Evolutionary conservation across 2,329 filamentous ascomycete species (phyloP), one percentile per base, ranked within the genome.

Genomic region (Massarina eburnea): DNA sequence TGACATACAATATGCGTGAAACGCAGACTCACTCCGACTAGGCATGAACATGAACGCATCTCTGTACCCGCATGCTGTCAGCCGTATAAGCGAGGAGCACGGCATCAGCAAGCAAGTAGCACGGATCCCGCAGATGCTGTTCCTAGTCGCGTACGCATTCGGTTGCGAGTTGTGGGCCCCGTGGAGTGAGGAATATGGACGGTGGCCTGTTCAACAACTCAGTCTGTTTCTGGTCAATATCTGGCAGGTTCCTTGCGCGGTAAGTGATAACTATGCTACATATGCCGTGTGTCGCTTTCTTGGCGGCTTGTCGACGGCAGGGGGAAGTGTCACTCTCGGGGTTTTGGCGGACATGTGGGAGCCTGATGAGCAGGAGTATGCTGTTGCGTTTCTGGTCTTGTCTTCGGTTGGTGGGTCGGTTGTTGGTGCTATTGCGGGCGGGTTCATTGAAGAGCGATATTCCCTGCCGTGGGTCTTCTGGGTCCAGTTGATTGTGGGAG

Each of bases 401-500:
- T 80, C 78, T 1, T 81, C 78, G 1, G 79, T 81, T 4, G 27
- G 27, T 8, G 27, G 27, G 5, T 30, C 27, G 27, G 27, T 30
- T 2, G 70, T 82, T 12, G 80, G 79, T 8, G 76, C 78, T 1
- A 73, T 82, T 29, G 71, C 79, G 8, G 80, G 80, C 8, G 80
- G 79, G 0, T 80, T 79, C 41, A 70, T 81, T 6, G 71, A 78
- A 33, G 66, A 68, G 9, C 71, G 72, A 53, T 55, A 76, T 6
- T 48, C 63, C 20, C 90, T 88, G 84, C 79, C 78, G 52, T 91
- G 84, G 84, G 81, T 78, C 41, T 91, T 91, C 65, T 92, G 88
- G 88, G 84, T 91, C 43, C 87, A 91, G 69, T 80, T 92, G 52
- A 90, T 91, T 55, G 83, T 92, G 42, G 88, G 89, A 15, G 84